phyloP scores from a whole-genome alignment of 441 rosid species.

The Gossypium gossypioides region DNA sequence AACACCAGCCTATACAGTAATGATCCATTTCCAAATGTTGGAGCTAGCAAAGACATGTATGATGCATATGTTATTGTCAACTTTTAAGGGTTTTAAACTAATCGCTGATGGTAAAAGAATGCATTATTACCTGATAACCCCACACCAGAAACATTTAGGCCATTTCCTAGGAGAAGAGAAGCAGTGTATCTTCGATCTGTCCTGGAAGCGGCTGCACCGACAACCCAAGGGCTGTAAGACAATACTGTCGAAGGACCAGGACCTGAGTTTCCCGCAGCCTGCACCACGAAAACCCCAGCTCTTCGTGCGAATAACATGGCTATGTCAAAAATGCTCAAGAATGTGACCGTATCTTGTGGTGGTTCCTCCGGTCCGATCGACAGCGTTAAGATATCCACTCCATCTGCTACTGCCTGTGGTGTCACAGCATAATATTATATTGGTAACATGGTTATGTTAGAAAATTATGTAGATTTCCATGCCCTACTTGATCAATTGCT shows the following conservation, averaged over 20 bases:
- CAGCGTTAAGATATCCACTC: slow-evolving; percentile 45
- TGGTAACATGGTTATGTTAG: neutral
- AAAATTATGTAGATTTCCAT: neutral
- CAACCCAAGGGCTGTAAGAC: slow-evolving; percentile 61
- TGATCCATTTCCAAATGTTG: slow-evolving; percentile 48
- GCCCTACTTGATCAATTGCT: slow-evolving; percentile 58
- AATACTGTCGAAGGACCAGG: slow-evolving; percentile 44
- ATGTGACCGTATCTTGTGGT: slow-evolving; percentile 40
- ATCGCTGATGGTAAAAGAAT: neutral
- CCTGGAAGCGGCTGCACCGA: slow-evolving; percentile 37
- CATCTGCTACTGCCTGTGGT: slow-evolving; percentile 44
- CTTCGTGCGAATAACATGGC: slow-evolving; percentile 44
- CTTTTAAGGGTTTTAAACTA: neutral
- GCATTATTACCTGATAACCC: slow-evolving; percentile 45
- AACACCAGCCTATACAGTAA: slow-evolving; percentile 42
- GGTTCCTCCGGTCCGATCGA: slow-evolving; percentile 48
- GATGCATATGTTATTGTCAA: neutral
- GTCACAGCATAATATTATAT: neutral
- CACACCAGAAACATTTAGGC: slow-evolving; percentile 31
- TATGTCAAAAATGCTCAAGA: slow-evolving; percentile 42
- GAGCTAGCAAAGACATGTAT: slow-evolving; percentile 30
- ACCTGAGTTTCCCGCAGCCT: slow-evolving; percentile 58
- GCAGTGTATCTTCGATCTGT: slow-evolving; percentile 46
- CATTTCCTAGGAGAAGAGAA: slow-evolving; percentile 43
- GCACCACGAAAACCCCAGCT: slow-evolving; percentile 56